phyloP scores from a whole-genome alignment of 495 filamentous ascomycete species.

The Corynascus novoguineensis region DNA sequence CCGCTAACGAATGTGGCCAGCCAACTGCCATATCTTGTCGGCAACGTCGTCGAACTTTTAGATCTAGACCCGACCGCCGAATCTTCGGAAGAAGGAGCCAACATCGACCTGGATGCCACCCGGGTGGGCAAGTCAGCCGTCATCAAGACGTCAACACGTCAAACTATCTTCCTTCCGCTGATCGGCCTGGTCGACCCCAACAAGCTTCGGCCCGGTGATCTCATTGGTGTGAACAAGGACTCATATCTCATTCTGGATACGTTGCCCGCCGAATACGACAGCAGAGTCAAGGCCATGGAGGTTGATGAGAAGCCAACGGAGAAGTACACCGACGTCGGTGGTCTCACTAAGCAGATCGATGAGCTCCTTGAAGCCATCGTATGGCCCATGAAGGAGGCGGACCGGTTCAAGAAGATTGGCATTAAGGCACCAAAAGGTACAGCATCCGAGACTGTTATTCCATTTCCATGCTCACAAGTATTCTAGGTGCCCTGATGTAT shows the following conservation, averaged over 20 bases:
- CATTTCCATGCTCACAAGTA: neutral
- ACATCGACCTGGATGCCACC: slow-evolving; percentile 96
- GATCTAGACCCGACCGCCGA: slow-evolving; percentile 96
- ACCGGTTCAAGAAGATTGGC: slow-evolving; percentile 97
- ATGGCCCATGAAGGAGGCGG: slow-evolving; percentile 99
- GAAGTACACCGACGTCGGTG: slow-evolving; percentile 97
- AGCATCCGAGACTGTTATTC: neutral
- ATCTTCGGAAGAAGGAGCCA: slow-evolving; percentile 93
- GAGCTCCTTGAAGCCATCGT: slow-evolving; percentile 99
- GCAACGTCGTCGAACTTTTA: slow-evolving; percentile 94
- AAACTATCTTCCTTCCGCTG: slow-evolving; percentile 97
- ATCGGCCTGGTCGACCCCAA: slow-evolving; percentile 96
- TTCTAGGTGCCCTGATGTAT: slow-evolving; percentile 90
- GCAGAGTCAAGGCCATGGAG: slow-evolving; percentile 99
- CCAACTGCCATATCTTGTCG: slow-evolving; percentile 96
- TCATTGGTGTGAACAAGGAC: slow-evolving; percentile 99
- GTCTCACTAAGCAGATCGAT: slow-evolving; percentile 97
- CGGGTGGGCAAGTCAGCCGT: slow-evolving; percentile 96
- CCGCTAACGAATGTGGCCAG: slow-evolving; percentile 42
- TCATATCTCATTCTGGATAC: slow-evolving; percentile 99
- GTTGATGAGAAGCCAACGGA: slow-evolving; percentile 99
- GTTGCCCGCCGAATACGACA: slow-evolving; percentile 98
- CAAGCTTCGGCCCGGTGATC: slow-evolving; percentile 85
- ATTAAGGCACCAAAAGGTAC: slow-evolving; percentile 99
- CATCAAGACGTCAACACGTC: slow-evolving; percentile 98